These are phyloP conservation scores for Aspergillus clavatus DNA, from an alignment of 2,329 filamentous ascomycete species.

Conservation along the genomic window DNA sequence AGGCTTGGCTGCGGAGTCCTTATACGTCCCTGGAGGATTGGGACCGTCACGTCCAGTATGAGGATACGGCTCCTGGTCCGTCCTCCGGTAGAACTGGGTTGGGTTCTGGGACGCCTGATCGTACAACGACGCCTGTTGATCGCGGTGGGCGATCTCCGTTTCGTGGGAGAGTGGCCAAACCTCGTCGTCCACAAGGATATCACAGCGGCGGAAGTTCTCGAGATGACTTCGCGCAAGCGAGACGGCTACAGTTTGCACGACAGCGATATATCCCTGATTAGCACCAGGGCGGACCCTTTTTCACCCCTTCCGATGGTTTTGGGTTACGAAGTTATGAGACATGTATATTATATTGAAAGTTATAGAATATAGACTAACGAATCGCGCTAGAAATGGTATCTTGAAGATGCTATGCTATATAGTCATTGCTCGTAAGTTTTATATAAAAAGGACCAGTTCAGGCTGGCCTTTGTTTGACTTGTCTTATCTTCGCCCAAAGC, in stretches of 20 bases:
- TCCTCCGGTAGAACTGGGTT: neutral
- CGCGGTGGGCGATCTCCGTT: conserved; percentile 13
- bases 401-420: conserved; percentile 8
- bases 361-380: conserved; percentile 6
- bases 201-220: conserved; percentile 10
- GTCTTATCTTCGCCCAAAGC: conserved; percentile 36
- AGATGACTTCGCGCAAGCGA: conserved; percentile 16
- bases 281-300: neutral
- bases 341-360: conserved; percentile 4
- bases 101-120: conserved; percentile 8
- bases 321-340: conserved; percentile 3
- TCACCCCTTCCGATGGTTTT: neutral
- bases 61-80: conserved; percentile 16
- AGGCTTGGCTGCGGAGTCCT: conserved; percentile 77
- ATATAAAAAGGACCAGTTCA: neutral
- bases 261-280: conserved; percentile 34
- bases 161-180: conserved; percentile 25
- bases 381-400: conserved; percentile 16
- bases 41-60: conserved; percentile 76
- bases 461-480: conserved; percentile 4
- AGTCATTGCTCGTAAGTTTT: conserved; percentile 16
- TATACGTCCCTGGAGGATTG: conserved; percentile 67
- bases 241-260: conserved; percentile 26
- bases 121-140: conserved; percentile 22
- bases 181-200: conserved; percentile 10